Conservation (phyloP, 352 stramenopile species). For the Pythium pectinolyticum region DNA sequence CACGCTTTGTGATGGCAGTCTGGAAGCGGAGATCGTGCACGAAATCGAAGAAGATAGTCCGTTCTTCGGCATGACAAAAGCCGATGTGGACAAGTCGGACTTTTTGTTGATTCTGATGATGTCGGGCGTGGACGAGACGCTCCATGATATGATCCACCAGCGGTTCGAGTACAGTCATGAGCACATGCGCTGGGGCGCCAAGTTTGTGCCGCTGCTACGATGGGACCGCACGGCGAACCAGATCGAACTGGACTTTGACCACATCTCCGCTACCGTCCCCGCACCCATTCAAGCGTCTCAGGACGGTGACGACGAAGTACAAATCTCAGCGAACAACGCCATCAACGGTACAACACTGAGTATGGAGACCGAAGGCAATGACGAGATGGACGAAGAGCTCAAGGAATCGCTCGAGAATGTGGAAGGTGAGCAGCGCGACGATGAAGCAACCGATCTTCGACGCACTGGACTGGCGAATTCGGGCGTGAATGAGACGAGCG, state of each 20-base stretch:
- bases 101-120: constrained; percentile 60
- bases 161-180: constrained; percentile 48
- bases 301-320: background rate
- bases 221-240: constrained; percentile 38
- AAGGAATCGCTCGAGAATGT: constrained; percentile 9
- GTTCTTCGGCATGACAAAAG: constrained; percentile 39
- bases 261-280: constrained; percentile 37
- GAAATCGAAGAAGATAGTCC: constrained; percentile 42
- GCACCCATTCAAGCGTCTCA: constrained; percentile 8
- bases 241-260: constrained; percentile 46
- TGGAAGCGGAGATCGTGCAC: constrained; percentile 58
- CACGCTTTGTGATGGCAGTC: constrained; percentile 22
- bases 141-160: constrained; percentile 61
- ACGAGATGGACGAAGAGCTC: constrained; percentile 8
- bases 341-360: background rate
- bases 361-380: constrained; percentile 12
- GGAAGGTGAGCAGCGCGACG: background rate
- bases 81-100: constrained; percentile 39
- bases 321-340: background rate
- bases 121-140: constrained; percentile 55
- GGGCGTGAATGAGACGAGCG: background rate
- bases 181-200: constrained; percentile 42
- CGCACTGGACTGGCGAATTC: too few species aligned
- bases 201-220: constrained; percentile 40
- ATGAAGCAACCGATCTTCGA: too few species aligned